phyloP scores from a whole-genome alignment of 768 basidiomycete species.

The Boletus pseudopeckii region DNA sequence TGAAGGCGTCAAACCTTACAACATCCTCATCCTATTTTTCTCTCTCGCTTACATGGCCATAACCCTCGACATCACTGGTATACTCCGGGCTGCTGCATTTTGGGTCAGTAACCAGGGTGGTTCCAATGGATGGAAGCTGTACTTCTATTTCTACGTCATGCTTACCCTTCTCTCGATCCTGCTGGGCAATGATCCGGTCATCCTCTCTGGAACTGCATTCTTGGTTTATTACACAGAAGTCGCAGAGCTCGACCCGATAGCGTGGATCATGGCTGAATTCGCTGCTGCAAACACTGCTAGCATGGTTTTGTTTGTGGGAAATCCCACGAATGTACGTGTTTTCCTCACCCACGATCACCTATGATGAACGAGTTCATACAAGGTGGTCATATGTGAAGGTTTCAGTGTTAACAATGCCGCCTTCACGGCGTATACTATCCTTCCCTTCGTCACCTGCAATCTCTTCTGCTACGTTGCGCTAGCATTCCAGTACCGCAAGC shows the following conservation, averaged over 20 bases:
- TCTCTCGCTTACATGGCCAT: slow-evolving; percentile 92
- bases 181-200: slow-evolving; percentile 93
- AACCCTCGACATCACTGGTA: slow-evolving; percentile 84
- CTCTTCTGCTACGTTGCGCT: slow-evolving; percentile 61
- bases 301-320: slow-evolving; percentile 77
- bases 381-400: slow-evolving; percentile 81
- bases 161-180: slow-evolving; percentile 73
- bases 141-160: slow-evolving; percentile 79
- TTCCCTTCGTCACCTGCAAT: slow-evolving; percentile 72
- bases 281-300: slow-evolving; percentile 77
- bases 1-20: slow-evolving; percentile 81
- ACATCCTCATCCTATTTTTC: slow-evolving; percentile 91
- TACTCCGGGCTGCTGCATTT: slow-evolving; percentile 83
- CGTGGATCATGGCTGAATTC: slow-evolving; percentile 76
- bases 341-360: background rate
- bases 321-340: slow-evolving; percentile 73
- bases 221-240: slow-evolving; percentile 83
- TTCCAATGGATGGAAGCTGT: slow-evolving; percentile 65
- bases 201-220: slow-evolving; percentile 88
- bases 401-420: slow-evolving; percentile 74
- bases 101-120: slow-evolving; percentile 84
- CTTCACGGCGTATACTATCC: slow-evolving; percentile 78
- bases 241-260: slow-evolving; percentile 42
- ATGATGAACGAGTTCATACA: background rate
- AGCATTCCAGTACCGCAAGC: slow-evolving; percentile 53